A percentile compares a stretch with the other conserved stretches of the same genome.
Evolutionary conservation across 83 land plant species (phyloP).

Genomic region (Larix sibirica): DNA sequence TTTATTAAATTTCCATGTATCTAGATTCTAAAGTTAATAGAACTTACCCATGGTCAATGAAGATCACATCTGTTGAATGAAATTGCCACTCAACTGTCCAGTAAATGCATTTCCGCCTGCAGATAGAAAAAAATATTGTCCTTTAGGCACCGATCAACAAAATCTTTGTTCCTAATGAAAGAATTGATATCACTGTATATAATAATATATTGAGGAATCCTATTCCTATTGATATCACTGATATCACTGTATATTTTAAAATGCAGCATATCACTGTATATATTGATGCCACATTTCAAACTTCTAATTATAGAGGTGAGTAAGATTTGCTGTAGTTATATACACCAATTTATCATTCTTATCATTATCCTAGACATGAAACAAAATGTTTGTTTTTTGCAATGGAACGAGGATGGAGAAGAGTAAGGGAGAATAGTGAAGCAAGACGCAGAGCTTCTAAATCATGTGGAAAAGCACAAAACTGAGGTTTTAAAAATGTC

Average conservation of each 20-base stretch:
- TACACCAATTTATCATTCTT: not conserved
- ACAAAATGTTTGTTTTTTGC: not conserved
- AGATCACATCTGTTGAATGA: slow-evolving; percentile 61
- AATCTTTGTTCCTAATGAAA: too few relatives aligned
- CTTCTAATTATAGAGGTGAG: not conserved
- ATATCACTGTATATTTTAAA: not conserved
- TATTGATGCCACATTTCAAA: not conserved
- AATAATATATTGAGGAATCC: too few relatives aligned
- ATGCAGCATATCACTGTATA: not conserved
- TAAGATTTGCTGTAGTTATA: not conserved
- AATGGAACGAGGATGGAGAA: too few relatives aligned
- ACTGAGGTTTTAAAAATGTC: not conserved
- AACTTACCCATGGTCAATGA: slow-evolving; percentile 67
- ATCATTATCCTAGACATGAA: not conserved
- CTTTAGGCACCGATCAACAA: not conserved
- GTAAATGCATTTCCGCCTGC: slow-evolving; percentile 69
- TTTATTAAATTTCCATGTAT: not conserved
- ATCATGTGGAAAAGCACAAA: not conserved
- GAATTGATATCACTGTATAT: too few relatives aligned
- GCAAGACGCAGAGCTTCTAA: not conserved
- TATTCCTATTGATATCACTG: too few relatives aligned
- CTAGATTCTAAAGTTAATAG: not conserved
- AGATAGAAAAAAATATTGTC: not conserved
- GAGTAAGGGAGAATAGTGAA: not conserved
- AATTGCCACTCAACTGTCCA: slow-evolving; percentile 96